Evolutionary conservation across 345 rosid species (phyloP).

Genomic region (Cardiospermum halicacabum): DNA sequence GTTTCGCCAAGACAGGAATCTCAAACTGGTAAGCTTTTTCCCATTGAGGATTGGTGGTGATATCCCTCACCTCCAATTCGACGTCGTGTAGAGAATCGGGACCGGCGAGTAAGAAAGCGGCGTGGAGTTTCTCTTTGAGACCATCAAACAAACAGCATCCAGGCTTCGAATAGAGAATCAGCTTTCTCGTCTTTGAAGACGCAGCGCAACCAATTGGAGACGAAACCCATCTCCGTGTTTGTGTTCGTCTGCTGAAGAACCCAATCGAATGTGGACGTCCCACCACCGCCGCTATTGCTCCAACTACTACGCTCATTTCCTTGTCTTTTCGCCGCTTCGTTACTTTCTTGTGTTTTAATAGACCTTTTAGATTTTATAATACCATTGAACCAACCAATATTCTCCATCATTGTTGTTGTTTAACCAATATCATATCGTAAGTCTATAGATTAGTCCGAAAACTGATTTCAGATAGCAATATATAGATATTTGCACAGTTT

Average conservation of each 20-base stretch:
- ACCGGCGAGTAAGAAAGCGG: slow-evolving; percentile 65
- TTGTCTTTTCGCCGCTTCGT: neutral
- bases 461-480: too few species aligned
- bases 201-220: slow-evolving; percentile 29
- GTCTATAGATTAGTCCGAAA: too few species aligned
- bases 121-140: slow-evolving; percentile 83
- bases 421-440: too few species aligned
- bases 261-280: slow-evolving; percentile 28
- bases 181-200: slow-evolving; percentile 32
- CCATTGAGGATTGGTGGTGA: slow-evolving; percentile 71
- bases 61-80: slow-evolving; percentile 73
- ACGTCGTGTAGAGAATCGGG: slow-evolving; percentile 69
- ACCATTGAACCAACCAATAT: too few species aligned
- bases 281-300: slow-evolving; percentile 21
- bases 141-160: slow-evolving; percentile 96
- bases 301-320: slow-evolving; percentile 27
- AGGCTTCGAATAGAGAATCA: slow-evolving; percentile 77
- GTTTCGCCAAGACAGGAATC: slow-evolving; percentile 73
- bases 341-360: neutral
- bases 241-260: too few species aligned
- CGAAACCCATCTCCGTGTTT: slow-evolving; percentile 22
- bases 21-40: slow-evolving; percentile 76
- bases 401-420: too few species aligned
- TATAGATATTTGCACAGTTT: too few species aligned
- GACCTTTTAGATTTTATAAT: too few species aligned